Evolutionary conservation across 768 basidiomycete genomes (phyloP).

Genomic region (Termitomyces sp.): DNA sequence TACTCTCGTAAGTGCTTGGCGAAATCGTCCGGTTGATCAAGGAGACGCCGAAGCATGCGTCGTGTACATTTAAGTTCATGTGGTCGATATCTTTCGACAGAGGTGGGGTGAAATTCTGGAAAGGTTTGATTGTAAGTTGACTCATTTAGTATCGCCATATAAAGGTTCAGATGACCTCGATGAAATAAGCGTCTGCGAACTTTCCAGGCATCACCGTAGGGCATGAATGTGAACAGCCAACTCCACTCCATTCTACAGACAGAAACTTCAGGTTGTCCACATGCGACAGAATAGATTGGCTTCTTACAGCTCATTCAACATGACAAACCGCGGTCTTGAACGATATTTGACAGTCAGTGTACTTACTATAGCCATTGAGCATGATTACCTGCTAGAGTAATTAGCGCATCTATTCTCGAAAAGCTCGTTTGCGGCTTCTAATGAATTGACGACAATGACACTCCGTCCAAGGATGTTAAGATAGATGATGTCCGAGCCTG

Average conservation of each 20-base stretch:
- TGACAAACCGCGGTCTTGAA: slow-evolving; percentile 27
- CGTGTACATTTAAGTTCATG: slow-evolving; percentile 25
- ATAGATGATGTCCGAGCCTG: slow-evolving; percentile 25
- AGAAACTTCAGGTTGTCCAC: neutral
- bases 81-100: slow-evolving; percentile 22
- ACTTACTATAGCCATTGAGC: neutral
- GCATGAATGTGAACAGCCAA: slow-evolving; percentile 15
- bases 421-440: slow-evolving; percentile 21
- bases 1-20: slow-evolving; percentile 25
- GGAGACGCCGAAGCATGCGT: slow-evolving; percentile 25
- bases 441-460: slow-evolving; percentile 21
- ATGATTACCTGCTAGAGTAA: slow-evolving; percentile 20
- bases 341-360: neutral
- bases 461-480: slow-evolving; percentile 18
- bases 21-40: slow-evolving; percentile 30
- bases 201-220: slow-evolving; percentile 15
- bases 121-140: slow-evolving; percentile 18
- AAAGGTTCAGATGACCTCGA: neutral
- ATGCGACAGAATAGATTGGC: neutral
- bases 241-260: slow-evolving; percentile 16
- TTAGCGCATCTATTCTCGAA: slow-evolving; percentile 20
- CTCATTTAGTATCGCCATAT: no score
- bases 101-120: slow-evolving; percentile 27
- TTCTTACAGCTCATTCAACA: slow-evolving; percentile 20
- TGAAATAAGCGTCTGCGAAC: slow-evolving; percentile 2